Evolutionary conservation across 345 rosid genomes (phyloP), one percentile per base, ranked within the genome.

Genomic region (Eutrema japonicum): DNA sequence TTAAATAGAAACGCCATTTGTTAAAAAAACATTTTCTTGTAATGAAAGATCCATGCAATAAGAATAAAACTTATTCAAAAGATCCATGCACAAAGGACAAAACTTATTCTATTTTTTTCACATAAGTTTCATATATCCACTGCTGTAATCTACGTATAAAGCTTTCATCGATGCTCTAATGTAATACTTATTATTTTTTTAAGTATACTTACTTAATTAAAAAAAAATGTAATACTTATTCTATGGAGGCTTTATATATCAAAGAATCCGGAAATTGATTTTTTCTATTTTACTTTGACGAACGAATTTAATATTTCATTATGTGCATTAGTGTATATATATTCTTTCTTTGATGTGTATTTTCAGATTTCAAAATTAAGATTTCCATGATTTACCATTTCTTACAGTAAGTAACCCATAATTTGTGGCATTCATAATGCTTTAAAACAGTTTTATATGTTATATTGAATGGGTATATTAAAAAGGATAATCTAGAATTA

Each of bases 391-490:
- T 32, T 50, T 33, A 71, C 52, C 43, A 18, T 42, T 27, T 49
- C 6, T 30, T 30, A 30, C 38, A 27, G 58, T 48, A 36, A 18
- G 48, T 13, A 56, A 70, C 58, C 73, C 58, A 58, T 67, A 29
- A 3, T 30, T 3, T 32, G 18, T 26, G 48, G 57, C 38, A 48
- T n/a, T 27, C 36, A 18, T 70, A 36, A 47, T 46, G 46, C 27
- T 56, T 18, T 45, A 8, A 12, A 35, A 10, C 16, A 33, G 27
- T 0, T 5, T 57, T 18, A 0, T n/a, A 12, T 33, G 18, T 7
- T 36, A 10, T 33, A 32, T 18, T 33, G 9, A 57, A n/a, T 45
- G 36, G 73, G 9, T 43, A 12, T 35, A 33, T 32, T 4, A 10
- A 30, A 4, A 4, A 50, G 5, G 2, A 12, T 65, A 11, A 51